These are phyloP conservation scores for Chamaenerion angustifolium DNA, from an alignment of 345 rosid species.

Conservation along the genomic window DNA sequence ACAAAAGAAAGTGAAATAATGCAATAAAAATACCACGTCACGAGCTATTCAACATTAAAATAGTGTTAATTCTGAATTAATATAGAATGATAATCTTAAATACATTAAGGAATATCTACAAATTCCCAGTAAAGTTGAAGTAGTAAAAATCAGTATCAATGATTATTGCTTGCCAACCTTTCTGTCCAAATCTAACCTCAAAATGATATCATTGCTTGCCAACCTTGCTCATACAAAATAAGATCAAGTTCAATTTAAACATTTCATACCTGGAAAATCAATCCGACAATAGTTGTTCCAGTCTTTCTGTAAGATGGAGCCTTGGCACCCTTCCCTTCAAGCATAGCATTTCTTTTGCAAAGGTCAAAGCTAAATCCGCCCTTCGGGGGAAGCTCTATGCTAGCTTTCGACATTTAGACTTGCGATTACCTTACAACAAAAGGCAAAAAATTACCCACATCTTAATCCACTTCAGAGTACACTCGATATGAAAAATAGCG, in stretches of 20 bases:
- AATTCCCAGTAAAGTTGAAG: too few relatives aligned
- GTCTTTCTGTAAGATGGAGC: conserved; percentile 67
- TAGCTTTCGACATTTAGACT: too few relatives aligned
- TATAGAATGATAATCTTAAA: too few relatives aligned
- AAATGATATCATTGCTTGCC: neutral
- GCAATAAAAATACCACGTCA: neutral
- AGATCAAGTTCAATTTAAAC: neutral
- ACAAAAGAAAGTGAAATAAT: neutral
- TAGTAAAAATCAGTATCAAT: too few relatives aligned
- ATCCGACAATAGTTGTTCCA: conserved; percentile 88
- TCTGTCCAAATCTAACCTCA: too few relatives aligned
- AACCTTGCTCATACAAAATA: neutral
- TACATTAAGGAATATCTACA: too few relatives aligned
- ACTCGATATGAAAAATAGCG: too few relatives aligned
- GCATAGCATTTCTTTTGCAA: conserved; percentile 71
- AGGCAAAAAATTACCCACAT: too few relatives aligned
- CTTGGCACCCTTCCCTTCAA: conserved; percentile 43
- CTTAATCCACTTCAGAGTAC: too few relatives aligned
- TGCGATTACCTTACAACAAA: too few relatives aligned
- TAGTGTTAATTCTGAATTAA: too few relatives aligned
- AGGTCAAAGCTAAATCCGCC: conserved; percentile 87
- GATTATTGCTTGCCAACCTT: too few relatives aligned
- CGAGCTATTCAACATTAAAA: neutral
- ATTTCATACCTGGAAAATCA: conserved; percentile 44
- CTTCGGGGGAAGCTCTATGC: conserved; percentile 35